Evolutionary conservation across 768 basidiomycete species (phyloP).

Genomic region (Xerocomellus dryophilus): DNA sequence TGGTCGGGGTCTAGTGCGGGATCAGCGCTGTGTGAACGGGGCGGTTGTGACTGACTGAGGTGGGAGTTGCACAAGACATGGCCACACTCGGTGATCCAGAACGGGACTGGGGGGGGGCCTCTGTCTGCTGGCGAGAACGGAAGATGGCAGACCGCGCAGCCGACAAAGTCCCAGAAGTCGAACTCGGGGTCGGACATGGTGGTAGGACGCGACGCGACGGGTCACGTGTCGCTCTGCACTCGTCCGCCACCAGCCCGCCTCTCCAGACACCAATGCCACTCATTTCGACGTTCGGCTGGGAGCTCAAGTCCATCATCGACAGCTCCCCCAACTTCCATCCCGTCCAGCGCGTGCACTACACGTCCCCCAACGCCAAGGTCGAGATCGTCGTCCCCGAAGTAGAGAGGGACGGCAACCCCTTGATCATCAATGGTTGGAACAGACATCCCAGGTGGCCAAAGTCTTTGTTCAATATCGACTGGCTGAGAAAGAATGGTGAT

Average conservation of each 20-base stretch:
- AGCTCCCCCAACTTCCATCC: conserved; percentile 41
- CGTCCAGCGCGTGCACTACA: conserved; percentile 37
- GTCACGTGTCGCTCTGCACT: too few species aligned
- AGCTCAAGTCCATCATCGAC: conserved; percentile 39
- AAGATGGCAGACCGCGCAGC: conserved; percentile 67
- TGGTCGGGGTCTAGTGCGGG: conserved; percentile 59
- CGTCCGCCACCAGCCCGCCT: too few species aligned
- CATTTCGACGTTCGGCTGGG: conserved; percentile 51
- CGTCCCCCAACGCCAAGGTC: conserved; percentile 26
- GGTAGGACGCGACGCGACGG: conserved; percentile 14
- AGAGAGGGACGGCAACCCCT: conserved; percentile 53
- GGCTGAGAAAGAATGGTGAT: conserved; percentile 42
- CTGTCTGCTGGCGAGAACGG: conserved; percentile 53
- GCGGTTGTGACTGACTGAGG: conserved; percentile 53
- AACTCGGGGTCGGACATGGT: conserved; percentile 30
- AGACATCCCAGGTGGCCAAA: conserved; percentile 52
- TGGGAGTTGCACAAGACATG: conserved; percentile 85
- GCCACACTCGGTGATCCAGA: conserved; percentile 88
- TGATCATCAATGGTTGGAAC: conserved; percentile 65
- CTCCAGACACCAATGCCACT: neutral
- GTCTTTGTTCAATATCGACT: conserved; percentile 53
- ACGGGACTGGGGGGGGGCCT: conserved; percentile 59
- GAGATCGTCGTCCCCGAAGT: conserved; percentile 39
- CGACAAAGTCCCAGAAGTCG: conserved; percentile 81
- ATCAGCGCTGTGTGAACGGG: neutral